Conservation (phyloP, 2,329 filamentous ascomycete genomes). For the Hymenoscyphus scutula region DNA sequence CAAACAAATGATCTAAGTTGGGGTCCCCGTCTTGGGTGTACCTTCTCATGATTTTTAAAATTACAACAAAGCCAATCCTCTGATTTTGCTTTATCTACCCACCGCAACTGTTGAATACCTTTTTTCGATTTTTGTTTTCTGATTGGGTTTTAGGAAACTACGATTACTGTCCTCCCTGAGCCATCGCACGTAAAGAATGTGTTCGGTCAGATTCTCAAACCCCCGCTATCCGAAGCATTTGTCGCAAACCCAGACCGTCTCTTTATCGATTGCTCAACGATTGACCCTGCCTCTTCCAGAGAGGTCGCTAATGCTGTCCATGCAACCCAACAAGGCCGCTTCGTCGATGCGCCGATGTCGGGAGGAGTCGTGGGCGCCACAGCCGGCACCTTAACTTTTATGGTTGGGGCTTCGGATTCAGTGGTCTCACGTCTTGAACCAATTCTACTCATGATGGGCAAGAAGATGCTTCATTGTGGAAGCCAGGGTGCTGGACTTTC, state of each 20-base stretch:
- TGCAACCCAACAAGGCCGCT: slow-evolving; percentile 66
- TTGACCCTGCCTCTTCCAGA: slow-evolving; percentile 82
- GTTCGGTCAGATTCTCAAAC: slow-evolving; percentile 71
- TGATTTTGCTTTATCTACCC: slow-evolving; percentile 43
- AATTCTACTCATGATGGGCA: slow-evolving; percentile 78
- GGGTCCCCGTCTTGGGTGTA: slow-evolving; percentile 50
- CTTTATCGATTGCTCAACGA: slow-evolving; percentile 96
- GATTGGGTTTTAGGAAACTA: slow-evolving; percentile 62
- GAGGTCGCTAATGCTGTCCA: slow-evolving; percentile 71
- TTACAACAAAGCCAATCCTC: slow-evolving; percentile 71
- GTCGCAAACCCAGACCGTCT: slow-evolving; percentile 60
- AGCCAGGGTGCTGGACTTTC: slow-evolving; percentile 80
- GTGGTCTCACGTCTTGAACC: slow-evolving; percentile 64
- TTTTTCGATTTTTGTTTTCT: slow-evolving; percentile 18
- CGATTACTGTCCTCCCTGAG: slow-evolving; percentile 87
- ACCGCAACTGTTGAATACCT: slow-evolving; percentile 4
- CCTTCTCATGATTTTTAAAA: slow-evolving; percentile 59
- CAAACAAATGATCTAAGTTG: slow-evolving; percentile 71
- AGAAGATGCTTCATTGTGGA: slow-evolving; percentile 81
- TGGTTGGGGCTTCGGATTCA: slow-evolving; percentile 72
- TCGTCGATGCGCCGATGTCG: slow-evolving; percentile 96
- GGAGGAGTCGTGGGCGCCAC: slow-evolving; percentile 90
- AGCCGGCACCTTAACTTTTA: slow-evolving; percentile 88
- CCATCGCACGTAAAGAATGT: slow-evolving; percentile 83
- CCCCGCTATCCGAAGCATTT: slow-evolving; percentile 46